Percentiles rank a stretch among this genome's conserved stretches.
Evolutionary conservation across 345 rosid genomes (phyloP).

Genomic region (Linum trigynum): DNA sequence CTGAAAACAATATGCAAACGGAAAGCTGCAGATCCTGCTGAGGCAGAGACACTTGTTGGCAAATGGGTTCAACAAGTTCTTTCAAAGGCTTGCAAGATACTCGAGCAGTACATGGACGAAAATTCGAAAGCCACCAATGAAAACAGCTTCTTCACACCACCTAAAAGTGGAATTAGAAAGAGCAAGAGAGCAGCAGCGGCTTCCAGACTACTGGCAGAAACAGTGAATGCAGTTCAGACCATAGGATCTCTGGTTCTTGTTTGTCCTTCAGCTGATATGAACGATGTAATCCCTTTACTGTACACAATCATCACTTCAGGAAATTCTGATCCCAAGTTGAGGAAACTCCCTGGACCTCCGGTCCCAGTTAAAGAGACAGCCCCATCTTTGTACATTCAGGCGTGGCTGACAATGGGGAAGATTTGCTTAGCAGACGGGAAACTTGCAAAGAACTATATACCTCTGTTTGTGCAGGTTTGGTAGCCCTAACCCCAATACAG

Average conservation of each 20-base stretch:
- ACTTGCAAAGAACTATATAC: constrained; percentile 85
- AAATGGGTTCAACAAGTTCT: constrained; percentile 65
- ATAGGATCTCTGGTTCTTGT: constrained; percentile 67
- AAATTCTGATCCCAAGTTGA: constrained; percentile 49
- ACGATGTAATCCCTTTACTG: constrained; percentile 51
- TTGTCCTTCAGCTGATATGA: constrained; percentile 64
- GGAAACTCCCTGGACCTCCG: constrained; percentile 42
- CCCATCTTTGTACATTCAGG: constrained; percentile 65
- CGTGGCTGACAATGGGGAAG: constrained; percentile 93
- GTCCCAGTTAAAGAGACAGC: constrained; percentile 53
- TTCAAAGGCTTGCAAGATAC: constrained; percentile 47
- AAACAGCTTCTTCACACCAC: constrained; percentile 51
- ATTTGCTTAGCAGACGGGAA: constrained; percentile 78
- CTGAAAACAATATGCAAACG: constrained; percentile 68
- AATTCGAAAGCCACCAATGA: constrained; percentile 27
- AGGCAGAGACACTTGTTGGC: constrained; percentile 57
- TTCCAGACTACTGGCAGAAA: constrained; percentile 40
- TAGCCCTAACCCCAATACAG: neutral
- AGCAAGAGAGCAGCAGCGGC: constrained; percentile 33
- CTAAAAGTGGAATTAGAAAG: constrained; percentile 38
- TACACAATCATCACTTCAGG: constrained; percentile 74
- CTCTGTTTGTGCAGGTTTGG: constrained; percentile 80
- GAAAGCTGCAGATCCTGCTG: constrained; percentile 50
- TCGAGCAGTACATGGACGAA: constrained; percentile 51
- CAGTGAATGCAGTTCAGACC: constrained; percentile 57